phyloP scores from a whole-genome alignment of 306 rosid species.

The Amphicarpaea edgeworthii region DNA sequence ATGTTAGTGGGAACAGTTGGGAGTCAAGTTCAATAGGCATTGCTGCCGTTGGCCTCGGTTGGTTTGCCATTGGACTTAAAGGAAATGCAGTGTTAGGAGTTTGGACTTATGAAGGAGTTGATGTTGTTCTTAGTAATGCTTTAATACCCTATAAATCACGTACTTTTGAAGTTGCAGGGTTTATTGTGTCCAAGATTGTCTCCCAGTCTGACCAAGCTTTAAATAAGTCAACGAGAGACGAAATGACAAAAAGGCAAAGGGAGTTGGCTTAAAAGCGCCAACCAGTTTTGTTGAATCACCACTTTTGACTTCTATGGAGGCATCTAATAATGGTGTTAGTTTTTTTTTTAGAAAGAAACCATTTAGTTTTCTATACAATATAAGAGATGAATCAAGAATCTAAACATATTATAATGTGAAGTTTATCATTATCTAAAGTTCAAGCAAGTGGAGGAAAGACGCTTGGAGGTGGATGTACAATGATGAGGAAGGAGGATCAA shows the following conservation, averaged over 20 bases:
- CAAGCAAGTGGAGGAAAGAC: slow-evolving; percentile 1
- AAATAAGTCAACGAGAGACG: slow-evolving; percentile 54
- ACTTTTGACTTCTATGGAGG: slow-evolving; percentile 25
- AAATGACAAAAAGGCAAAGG: slow-evolving; percentile 57
- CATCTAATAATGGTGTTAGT: slow-evolving; percentile 30
- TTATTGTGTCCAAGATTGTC: slow-evolving; percentile 85
- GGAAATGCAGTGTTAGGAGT: slow-evolving; percentile 79
- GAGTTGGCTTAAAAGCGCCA: slow-evolving; percentile 37
- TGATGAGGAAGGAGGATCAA: neutral
- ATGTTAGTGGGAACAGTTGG: slow-evolving; percentile 78
- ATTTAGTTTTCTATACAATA: slow-evolving; percentile 20
- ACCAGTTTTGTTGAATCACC: slow-evolving; percentile 40
- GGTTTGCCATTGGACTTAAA: slow-evolving; percentile 92
- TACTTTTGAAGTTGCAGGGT: slow-evolving; percentile 78
- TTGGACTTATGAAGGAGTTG: slow-evolving; percentile 92
- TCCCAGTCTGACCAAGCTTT: slow-evolving; percentile 74
- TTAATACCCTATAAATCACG: slow-evolving; percentile 73
- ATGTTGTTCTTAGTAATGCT: slow-evolving; percentile 73
- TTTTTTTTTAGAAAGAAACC: slow-evolving; percentile 10
- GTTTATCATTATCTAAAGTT: slow-evolving; percentile 12
- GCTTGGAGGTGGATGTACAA: neutral
- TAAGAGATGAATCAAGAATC: slow-evolving; percentile 21
- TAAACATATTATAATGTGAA: neutral
- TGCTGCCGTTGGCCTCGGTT: slow-evolving; percentile 90
- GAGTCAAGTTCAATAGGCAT: slow-evolving; percentile 88